These are phyloP conservation scores for Botrytis paeoniae DNA, from an alignment of 2,329 filamentous ascomycete genomes.

Conservation along the genomic window DNA sequence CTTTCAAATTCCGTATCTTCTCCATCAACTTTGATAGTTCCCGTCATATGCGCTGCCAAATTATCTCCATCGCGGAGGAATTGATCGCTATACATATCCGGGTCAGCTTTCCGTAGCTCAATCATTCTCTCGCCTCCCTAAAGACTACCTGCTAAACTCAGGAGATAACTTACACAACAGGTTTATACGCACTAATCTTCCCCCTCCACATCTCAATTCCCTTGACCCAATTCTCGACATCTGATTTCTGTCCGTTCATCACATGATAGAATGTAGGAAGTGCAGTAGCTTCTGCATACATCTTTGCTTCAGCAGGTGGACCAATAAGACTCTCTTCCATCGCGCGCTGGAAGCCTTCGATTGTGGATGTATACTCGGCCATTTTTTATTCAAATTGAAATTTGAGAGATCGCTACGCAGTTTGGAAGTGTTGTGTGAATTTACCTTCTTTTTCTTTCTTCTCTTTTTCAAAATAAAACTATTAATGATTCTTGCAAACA, in stretches of 20 bases:
- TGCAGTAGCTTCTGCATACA: not conserved
- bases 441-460: not conserved
- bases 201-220: not conserved
- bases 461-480: not conserved
- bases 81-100: not conserved
- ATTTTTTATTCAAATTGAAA: not conserved
- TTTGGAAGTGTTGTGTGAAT: not conserved
- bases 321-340: constrained; percentile 3
- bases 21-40: not conserved
- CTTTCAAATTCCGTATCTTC: constrained; percentile 2
- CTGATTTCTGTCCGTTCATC: not conserved
- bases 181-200: not conserved
- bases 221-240: not conserved
- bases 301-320: not conserved
- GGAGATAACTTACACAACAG: constrained; percentile 7
- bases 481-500: not conserved
- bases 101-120: not conserved
- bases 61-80: constrained; percentile 9
- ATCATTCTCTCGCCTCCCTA: not conserved
- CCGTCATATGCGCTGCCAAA: constrained; percentile 1
- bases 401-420: not conserved
- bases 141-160: not conserved
- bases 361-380: constrained; percentile 1
- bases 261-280: not conserved
- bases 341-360: constrained; percentile 5